These are phyloP conservation scores for Jamesozyma spencerorum DNA, from an alignment of 805 yeast species.

Conservation along the genomic window DNA sequence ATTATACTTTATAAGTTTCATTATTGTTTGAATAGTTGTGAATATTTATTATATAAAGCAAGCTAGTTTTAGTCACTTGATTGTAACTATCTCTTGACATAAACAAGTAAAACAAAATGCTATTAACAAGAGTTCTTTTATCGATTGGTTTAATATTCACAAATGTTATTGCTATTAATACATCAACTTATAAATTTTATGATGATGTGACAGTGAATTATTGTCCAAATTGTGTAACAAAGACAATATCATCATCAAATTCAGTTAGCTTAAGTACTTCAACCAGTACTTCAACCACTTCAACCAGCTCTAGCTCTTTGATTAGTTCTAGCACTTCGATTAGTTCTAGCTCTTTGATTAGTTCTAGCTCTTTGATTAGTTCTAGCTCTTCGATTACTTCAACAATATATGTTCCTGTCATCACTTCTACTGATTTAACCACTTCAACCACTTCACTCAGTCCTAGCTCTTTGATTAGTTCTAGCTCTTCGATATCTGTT, in stretches of 20 bases:
- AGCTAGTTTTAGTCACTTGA: too few relatives aligned
- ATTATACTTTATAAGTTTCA: too few relatives aligned
- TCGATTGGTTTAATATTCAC: background rate
- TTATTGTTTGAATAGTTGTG: too few relatives aligned
- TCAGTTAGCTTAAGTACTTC: too few relatives aligned
- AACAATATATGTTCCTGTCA: background rate
- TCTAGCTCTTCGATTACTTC: background rate
- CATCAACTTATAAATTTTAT: background rate
- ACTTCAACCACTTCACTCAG: background rate
- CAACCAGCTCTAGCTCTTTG: background rate
- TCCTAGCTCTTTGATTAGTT: too few relatives aligned
- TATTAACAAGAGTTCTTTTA: too few relatives aligned
- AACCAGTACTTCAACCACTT: background rate
- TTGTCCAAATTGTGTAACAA: slow-evolving; percentile 4
- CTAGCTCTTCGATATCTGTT: too few relatives aligned
- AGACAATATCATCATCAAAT: background rate
- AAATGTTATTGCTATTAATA: background rate
- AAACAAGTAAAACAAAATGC: background rate
- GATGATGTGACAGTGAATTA: background rate
- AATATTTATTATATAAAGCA: too few relatives aligned
- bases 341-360: background rate
- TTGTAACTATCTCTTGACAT: too few relatives aligned
- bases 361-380: background rate
- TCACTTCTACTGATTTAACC: background rate
- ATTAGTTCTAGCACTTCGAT: too few relatives aligned